Evolutionary conservation across 2,329 filamentous ascomycete species (phyloP).

Genomic region (Phialophora verrucosa): DNA sequence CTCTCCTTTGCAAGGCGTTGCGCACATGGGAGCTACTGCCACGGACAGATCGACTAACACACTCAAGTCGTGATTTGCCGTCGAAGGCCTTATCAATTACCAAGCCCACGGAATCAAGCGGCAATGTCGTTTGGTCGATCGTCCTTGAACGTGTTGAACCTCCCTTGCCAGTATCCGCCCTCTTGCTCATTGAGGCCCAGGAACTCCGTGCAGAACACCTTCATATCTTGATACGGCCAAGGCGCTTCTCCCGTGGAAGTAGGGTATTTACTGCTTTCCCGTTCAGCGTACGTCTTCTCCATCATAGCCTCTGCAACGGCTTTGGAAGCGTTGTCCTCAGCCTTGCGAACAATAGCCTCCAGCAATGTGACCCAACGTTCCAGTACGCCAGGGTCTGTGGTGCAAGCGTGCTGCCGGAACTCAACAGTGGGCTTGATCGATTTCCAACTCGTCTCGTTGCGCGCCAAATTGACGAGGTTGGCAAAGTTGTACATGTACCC

Average conservation of each 20-base stretch:
- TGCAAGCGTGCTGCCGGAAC: constrained; percentile 37
- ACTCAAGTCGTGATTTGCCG: too few species aligned
- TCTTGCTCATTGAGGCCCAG: constrained; percentile 25
- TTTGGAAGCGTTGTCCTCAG: constrained; percentile 23
- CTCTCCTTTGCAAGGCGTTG: too few species aligned
- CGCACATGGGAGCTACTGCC: too few species aligned
- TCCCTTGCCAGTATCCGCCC: constrained; percentile 26
- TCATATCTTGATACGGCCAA: constrained; percentile 29
- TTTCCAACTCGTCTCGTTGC: constrained; percentile 28
- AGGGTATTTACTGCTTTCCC: constrained; percentile 28
- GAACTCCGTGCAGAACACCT: constrained; percentile 27
- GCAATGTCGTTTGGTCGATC: constrained; percentile 11
- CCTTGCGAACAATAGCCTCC: constrained; percentile 30
- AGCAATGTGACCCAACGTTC: constrained; percentile 34
- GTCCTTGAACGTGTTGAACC: constrained; percentile 24
- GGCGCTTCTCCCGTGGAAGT: neutral
- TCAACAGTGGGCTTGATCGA: constrained; percentile 35
- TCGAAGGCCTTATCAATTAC: too few species aligned
- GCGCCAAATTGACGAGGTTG: constrained; percentile 26
- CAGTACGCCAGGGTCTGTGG: constrained; percentile 23
- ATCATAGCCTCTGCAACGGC: neutral
- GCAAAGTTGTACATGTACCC: constrained; percentile 37
- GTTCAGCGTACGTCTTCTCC: constrained; percentile 20
- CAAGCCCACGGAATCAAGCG: neutral
- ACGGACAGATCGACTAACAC: too few species aligned